Conservation (phyloP, 345 rosid genomes). For the Limnanthes douglasii region DNA sequence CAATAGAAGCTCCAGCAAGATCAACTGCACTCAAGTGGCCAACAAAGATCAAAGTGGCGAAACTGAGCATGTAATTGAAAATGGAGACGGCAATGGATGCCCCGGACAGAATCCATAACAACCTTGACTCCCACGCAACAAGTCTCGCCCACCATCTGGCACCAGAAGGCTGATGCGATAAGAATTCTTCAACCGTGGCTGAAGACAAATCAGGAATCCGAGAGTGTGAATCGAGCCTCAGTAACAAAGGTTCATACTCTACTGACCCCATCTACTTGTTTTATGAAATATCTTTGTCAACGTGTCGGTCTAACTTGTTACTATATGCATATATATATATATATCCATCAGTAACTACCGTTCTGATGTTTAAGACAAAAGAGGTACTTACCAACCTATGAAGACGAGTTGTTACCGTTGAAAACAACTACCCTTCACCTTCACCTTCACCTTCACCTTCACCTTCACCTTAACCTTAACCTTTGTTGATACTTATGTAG, state of each 20-base stretch:
- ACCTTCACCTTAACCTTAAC: too few relatives aligned
- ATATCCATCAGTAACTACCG: too few relatives aligned
- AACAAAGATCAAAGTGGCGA: constrained; percentile 57
- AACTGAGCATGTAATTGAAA: constrained; percentile 73
- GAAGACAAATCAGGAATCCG: constrained; percentile 44
- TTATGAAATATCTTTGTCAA: too few relatives aligned
- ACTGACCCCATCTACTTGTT: too few relatives aligned
- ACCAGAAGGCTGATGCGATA: constrained; percentile 17
- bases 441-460: too few relatives aligned
- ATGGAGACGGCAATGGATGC: constrained; percentile 56
- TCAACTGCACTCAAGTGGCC: constrained; percentile 68
- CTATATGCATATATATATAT: too few relatives aligned
- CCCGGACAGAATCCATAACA: constrained; percentile 64
- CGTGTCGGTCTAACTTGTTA: too few relatives aligned
- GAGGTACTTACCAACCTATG: too few relatives aligned
- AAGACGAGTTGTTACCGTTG: too few relatives aligned
- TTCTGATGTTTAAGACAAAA: too few relatives aligned
- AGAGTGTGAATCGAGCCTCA: constrained; percentile 37
- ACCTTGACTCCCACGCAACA: constrained; percentile 64
- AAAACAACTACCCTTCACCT: too few relatives aligned
- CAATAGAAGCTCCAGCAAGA: constrained; percentile 86
- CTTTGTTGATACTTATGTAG: too few relatives aligned
- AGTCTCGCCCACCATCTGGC: constrained; percentile 64
- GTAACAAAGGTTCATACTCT: constrained; percentile 36
- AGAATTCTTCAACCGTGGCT: constrained; percentile 44